phyloP scores from a whole-genome alignment of 768 basidiomycete species.

The Suillus alpinus region DNA sequence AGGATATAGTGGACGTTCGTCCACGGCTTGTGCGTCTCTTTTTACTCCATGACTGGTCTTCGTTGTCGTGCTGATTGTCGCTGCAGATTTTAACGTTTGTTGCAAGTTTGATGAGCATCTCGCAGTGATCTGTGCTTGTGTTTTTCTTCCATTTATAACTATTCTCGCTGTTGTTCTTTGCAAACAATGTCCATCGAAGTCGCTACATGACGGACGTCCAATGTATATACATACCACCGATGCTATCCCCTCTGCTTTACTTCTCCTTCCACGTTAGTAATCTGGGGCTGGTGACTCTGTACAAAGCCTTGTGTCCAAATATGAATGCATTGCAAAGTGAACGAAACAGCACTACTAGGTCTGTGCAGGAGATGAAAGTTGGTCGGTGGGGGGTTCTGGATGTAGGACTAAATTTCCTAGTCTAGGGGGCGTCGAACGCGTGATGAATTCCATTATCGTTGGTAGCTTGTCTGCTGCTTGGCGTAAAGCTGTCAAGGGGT shows the following conservation, averaged over 20 bases:
- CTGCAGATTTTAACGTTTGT: constrained; percentile 90
- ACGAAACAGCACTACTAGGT: constrained; percentile 7
- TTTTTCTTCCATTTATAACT: background rate
- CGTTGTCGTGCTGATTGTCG: background rate
- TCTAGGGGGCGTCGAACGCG: constrained; percentile 62
- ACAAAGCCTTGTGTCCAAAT: background rate
- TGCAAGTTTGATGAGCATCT: constrained; percentile 84
- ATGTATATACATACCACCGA: background rate
- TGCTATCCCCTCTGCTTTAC: background rate
- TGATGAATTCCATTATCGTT: constrained; percentile 84
- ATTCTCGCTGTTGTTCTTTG: background rate
- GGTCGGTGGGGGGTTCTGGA: constrained; percentile 21
- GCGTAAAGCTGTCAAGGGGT: constrained; percentile 60
- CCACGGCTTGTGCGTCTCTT: constrained; percentile 70
- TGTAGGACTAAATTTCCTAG: constrained; percentile 64
- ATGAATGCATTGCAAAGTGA: background rate
- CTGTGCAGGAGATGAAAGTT: constrained; percentile 3
- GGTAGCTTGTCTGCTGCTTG: constrained; percentile 89
- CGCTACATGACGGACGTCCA: too few relatives aligned
- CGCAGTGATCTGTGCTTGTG: constrained; percentile 28
- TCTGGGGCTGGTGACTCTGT: background rate
- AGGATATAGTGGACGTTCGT: constrained; percentile 94
- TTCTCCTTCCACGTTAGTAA: background rate
- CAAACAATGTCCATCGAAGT: background rate
- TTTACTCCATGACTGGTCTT: background rate